Conservation (phyloP, 805 yeast species). For the Jamesozyma jinghongensis region DNA sequence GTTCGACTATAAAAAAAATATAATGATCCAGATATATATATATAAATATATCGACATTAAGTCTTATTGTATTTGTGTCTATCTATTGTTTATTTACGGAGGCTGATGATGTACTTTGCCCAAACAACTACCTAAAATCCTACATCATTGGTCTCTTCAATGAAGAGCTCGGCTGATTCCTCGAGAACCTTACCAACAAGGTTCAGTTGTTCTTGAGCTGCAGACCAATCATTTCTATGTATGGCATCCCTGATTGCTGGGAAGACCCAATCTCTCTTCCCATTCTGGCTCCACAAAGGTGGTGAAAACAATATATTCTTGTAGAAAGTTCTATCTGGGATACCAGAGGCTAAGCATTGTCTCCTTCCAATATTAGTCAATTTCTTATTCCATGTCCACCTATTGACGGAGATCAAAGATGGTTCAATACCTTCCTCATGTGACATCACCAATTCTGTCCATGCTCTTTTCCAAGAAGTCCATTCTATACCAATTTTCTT, state of each 20-base stretch:
- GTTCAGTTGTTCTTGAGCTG: conserved; percentile 48
- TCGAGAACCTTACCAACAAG: conserved; percentile 32
- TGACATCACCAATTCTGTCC: conserved; percentile 46
- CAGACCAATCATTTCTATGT: conserved; percentile 37
- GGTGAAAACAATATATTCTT: conserved; percentile 64
- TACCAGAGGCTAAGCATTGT: conserved; percentile 39
- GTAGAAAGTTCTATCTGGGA: conserved; percentile 52
- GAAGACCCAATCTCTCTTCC: conserved; percentile 42
- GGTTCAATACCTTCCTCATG: conserved; percentile 61
- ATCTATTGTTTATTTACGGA: too few species aligned
- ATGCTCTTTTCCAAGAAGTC: conserved; percentile 48
- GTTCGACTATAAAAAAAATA: too few species aligned
- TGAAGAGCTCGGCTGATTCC: conserved; percentile 24
- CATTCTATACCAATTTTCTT: conserved; percentile 38
- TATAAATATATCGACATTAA: too few species aligned
- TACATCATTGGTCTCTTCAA: conserved; percentile 22
- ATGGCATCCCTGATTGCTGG: conserved; percentile 71
- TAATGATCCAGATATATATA: too few species aligned
- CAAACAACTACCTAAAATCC: conserved; percentile 3
- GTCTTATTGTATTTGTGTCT: too few species aligned
- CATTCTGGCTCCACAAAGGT: conserved; percentile 47
- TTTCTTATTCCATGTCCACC: conserved; percentile 78
- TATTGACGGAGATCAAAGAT: conserved; percentile 53
- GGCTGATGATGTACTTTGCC: too few species aligned
- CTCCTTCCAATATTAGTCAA: conserved; percentile 46